Base-by-base conservation (phyloP, 2,329 filamentous ascomycete species). In the Cytospora piceae region DNA sequence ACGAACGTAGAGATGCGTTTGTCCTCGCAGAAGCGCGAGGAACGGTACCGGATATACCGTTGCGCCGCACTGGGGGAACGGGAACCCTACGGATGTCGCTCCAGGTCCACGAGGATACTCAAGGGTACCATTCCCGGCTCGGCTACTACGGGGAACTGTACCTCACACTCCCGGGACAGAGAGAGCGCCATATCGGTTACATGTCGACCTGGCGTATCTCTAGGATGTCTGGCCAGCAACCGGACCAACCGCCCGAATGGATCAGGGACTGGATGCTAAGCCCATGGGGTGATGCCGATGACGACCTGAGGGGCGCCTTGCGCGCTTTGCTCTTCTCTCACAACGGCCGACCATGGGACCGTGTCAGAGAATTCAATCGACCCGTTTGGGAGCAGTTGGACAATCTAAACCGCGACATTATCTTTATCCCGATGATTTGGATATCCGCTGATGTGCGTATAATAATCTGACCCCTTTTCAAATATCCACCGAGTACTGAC, bases 71-170 rank as follows among this genome's bases (percentile, higher is more conserved):
- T n/a, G 46, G 46, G 9, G 46, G 46, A n/a, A 49, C 46, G 4
- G 46, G 46, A 4, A 24, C 20, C n/a, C 11, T 49, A n/a, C 46
- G 46, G 7, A 49, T 49, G 46, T 49, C 46, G n/a, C 46, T 49
- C 46, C n/a, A 22, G 46, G 46, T 49, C 8, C 46, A 49, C 46
- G n/a, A 49, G 0, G 46, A 49, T n/a, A 1, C 11, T 2, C 2
- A 3, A 4, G 2, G 11, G 2, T 14, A n/a, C 9, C 46, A n/a
- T 7, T n/a, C 46, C 46, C 46, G 46, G 11, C 46, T 49, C 5
- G 46, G 46, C 46, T 49, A 49, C 46, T 49, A 49, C 22, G 46
- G 46, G 11, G 46, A 49, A n/a, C n/a, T 49, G 9, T 49, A 49
- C n/a, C 46, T 49, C 46, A 24, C 46, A 4, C 12, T 6, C 7